phyloP scores from a whole-genome alignment of 1,284 basidiomycete species.

The Heimioporus retisporus region DNA sequence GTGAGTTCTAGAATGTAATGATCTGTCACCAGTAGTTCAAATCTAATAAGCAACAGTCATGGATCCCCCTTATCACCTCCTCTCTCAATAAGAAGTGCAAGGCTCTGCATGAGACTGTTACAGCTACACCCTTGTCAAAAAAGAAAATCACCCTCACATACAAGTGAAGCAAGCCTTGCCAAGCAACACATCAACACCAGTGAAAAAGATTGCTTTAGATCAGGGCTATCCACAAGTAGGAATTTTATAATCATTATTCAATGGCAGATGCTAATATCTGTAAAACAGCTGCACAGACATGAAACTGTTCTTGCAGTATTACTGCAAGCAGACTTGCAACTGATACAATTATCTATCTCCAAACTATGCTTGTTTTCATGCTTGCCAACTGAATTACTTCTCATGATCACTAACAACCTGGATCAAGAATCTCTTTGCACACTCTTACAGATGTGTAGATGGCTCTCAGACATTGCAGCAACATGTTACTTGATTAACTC shows the following conservation, averaged over 20 bases:
- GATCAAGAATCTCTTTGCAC: conserved; percentile 10
- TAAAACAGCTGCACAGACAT: not conserved
- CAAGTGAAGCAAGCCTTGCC: not conserved
- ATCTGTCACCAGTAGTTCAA: too few species aligned
- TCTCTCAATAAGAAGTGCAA: not conserved
- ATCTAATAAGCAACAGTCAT: not conserved
- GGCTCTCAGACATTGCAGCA: conserved; percentile 2
- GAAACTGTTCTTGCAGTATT: not conserved
- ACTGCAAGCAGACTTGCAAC: too few species aligned
- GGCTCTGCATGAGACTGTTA: not conserved
- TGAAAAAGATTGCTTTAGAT: not conserved
- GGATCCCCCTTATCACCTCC: not conserved
- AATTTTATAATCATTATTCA: too few species aligned
- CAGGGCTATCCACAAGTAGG: too few species aligned
- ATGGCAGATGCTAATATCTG: too few species aligned
- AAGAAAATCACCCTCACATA: not conserved
- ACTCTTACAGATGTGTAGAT: conserved; percentile 12
- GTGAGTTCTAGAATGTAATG: too few species aligned
- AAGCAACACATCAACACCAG: not conserved
- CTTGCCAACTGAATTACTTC: conserved; percentile 2
- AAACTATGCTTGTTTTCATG: not conserved
- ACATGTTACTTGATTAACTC: conserved; percentile 5
- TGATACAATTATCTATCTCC: not conserved
- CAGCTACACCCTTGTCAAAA: not conserved
- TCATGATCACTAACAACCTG: conserved; percentile 1